Conservation (phyloP, 2,329 filamentous ascomycete species). For the Akanthomyces muscarius region DNA sequence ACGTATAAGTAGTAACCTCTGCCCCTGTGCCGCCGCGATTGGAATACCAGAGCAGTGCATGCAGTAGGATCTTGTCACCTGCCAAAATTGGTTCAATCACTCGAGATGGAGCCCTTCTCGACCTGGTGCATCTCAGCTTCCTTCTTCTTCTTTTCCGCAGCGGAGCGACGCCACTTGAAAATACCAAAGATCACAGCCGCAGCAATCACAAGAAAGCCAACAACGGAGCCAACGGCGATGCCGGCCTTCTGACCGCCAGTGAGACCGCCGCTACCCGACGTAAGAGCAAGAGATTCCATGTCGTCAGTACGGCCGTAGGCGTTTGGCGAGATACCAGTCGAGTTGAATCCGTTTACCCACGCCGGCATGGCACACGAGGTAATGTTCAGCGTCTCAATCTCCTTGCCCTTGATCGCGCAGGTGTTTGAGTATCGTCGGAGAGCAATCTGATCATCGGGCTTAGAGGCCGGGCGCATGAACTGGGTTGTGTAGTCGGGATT, state of each 20-base stretch:
- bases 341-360: neutral
- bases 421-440: neutral
- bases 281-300: neutral
- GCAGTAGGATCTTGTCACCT: neutral
- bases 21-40: neutral
- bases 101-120: neutral
- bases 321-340: neutral
- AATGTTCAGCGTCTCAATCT: neutral
- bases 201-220: neutral
- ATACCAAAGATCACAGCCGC: neutral
- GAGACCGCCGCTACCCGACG: neutral
- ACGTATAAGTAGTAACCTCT: neutral
- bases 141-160: neutral
- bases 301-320: neutral
- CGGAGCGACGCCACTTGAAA: neutral
- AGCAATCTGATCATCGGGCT: neutral
- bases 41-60: no score
- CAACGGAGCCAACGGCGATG: neutral
- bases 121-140: neutral
- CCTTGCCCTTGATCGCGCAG: neutral
- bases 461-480: neutral
- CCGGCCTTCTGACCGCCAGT: neutral
- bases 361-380: neutral
- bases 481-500: neutral
- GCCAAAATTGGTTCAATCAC: neutral